Conservation (phyloP, 164 flowering plant genomes). For the Aristolochia fimbriata region DNA sequence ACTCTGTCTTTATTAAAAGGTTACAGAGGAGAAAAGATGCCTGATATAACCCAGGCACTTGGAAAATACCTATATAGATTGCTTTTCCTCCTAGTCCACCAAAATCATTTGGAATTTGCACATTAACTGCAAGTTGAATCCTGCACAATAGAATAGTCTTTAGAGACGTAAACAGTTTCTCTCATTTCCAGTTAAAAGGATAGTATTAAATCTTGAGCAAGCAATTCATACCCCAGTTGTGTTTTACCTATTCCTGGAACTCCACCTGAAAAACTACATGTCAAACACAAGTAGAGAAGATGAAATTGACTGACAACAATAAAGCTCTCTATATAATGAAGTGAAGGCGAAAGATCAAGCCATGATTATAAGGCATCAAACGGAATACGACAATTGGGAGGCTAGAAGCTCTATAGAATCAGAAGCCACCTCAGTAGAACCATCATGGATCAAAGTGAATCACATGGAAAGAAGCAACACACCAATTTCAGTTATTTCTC, state of each 20-base stretch:
- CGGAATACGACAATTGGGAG: no score
- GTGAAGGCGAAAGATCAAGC: slow-evolving; percentile 2
- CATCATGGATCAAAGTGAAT: neutral
- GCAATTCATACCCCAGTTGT: slow-evolving; percentile 68
- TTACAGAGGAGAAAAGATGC: neutral
- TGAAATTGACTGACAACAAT: neutral
- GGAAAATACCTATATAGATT: slow-evolving; percentile 62
- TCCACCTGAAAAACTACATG: slow-evolving; percentile 58
- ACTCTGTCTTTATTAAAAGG: neutral
- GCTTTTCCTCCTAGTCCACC: slow-evolving; percentile 96
- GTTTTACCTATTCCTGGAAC: slow-evolving; percentile 98
- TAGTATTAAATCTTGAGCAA: slow-evolving; percentile 2
- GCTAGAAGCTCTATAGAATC: no score
- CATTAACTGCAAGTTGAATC: slow-evolving; percentile 93
- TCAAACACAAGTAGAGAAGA: slow-evolving; percentile 8
- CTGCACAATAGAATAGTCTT: slow-evolving; percentile 27
- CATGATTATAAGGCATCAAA: neutral
- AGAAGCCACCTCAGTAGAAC: neutral
- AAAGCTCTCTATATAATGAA: neutral
- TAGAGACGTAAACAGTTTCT: neutral
- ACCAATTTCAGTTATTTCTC: slow-evolving; percentile 96
- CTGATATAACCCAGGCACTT: neutral
- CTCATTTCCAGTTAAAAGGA: neutral
- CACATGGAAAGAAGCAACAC: slow-evolving; percentile 13
- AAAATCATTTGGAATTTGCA: slow-evolving; percentile 76